Evolutionary conservation across 805 yeast species (phyloP), one percentile per base, ranked within the genome.

Genomic region (Lipomyces starkeyi): DNA sequence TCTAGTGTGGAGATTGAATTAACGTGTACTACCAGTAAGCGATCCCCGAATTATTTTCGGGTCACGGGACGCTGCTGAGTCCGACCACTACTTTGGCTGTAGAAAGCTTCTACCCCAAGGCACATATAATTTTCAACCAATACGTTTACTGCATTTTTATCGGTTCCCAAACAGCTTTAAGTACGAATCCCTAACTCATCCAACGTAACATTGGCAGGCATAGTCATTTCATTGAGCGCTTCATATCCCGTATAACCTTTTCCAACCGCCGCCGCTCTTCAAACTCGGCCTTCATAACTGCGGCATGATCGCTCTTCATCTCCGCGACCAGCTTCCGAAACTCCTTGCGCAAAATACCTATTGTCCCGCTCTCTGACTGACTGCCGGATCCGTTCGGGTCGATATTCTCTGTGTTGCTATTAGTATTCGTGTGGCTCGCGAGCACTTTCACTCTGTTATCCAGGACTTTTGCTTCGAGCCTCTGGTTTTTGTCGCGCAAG

Each of bases 241-340:
- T 69, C 63, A 69, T 37, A 22, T 69, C 71, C 14, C 70, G 62
- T 34, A 69, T 59, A 1, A 67, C 65, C 57, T 63, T 62, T 61
- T 69, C 71, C 58, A 69, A 52, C 58, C 72, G 59, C 49, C 68
- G 63, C 40, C 72, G 58, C 63, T 69, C 72, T 43, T 69, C 72
- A 27, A 20, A 64, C 69, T 69, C 71, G 35, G 66, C 66, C 58
- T 62, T 59, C 61, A 69, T 27, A 17, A 56, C 64, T 37, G 58
- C 60, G 40, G 63, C 71, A 37, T 68, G 67, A 27, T 58, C 61
- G 7, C 40, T 34, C 20, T 55, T 43, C 56, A 68, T 64, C 58
- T 69, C 72, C 17, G 65, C 40, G 37, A 64, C 67, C 47, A 69
- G 62, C 61, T 59, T 63, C 17, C 72, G 58, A 49, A 69, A 69